Evolutionary conservation across 1,284 basidiomycete genomes (phyloP), one percentile per base, ranked within the genome.

Genomic region (Cutaneotrichosporon curvatum): DNA sequence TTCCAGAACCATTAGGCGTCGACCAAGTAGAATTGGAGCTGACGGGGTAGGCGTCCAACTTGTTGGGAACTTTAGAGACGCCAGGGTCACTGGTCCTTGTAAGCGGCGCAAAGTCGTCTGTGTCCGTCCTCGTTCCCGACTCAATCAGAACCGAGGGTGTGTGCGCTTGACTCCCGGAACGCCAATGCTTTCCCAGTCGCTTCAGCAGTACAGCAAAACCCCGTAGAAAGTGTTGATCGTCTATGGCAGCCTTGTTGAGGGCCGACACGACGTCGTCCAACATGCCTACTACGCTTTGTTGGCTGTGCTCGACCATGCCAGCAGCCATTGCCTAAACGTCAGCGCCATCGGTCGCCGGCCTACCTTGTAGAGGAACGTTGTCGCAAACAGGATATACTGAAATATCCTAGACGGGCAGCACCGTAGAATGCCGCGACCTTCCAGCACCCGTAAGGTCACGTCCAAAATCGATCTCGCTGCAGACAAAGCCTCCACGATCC

Each of bases 281-380:
- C 36, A 43, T 37, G 1, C 23, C 40, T 1, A 43, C 40, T 7
- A 44, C 45, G 40, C 20, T 43, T 23, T 45, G 43, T 12, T 45
- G 34, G 14, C 50, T 43, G 16, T 45, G 21, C 37, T 52, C 50
- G 28, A 52, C 50, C 50, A 52, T 48, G 9, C 50, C 50, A 0
- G 50, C 37, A 7, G 50, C 50, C 4, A 52, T 32, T 10, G 50
- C 51, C 47, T 44, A 33, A 12, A 1, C 25, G 37, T 48, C 20
- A 48, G 47, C 32, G 10, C 5, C 2, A 25, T 7, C 20, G 10
- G 4, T 10, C 18, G 14, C 8, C 2, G 3, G 25, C 40, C 6
- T 22, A 40, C 48, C 40, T 52, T 52, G 50, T 52, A 52, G 7
- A 52, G 40, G 43, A 52, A 52, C 6, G 50, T 52, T 8, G 47